phyloP scores from a whole-genome alignment of 1,284 basidiomycete genomes.

The Cutaneotrichosporon dermatis region DNA sequence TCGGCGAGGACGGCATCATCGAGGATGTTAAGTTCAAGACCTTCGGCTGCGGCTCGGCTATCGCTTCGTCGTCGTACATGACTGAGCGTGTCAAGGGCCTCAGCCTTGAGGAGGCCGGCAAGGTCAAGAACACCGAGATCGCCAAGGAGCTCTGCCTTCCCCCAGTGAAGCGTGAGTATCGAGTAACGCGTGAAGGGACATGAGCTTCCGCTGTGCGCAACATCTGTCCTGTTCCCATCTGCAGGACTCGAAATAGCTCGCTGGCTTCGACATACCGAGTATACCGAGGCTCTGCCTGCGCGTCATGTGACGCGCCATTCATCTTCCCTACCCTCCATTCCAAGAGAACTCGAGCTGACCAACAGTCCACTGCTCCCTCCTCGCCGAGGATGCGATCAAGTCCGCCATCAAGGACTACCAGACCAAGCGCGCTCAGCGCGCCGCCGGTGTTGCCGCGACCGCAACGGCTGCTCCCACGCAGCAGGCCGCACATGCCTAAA shows the following conservation, averaged over 20 bases:
- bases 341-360: slow-evolving; percentile 1
- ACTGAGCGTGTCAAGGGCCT: slow-evolving; percentile 97
- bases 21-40: slow-evolving; percentile 99
- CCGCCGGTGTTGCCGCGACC: slow-evolving; percentile 3
- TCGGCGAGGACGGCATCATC: slow-evolving; percentile 85
- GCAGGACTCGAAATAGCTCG: too few relatives aligned
- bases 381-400: slow-evolving; percentile 95
- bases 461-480: slow-evolving; percentile 7
- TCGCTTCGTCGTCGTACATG: slow-evolving; percentile 94
- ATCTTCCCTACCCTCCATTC: too few relatives aligned
- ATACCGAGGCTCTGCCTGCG: too few relatives aligned
- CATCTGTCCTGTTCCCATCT: too few relatives aligned
- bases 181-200: too few relatives aligned
- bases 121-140: slow-evolving; percentile 99
- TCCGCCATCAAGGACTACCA: slow-evolving; percentile 91
- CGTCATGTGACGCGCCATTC: too few relatives aligned
- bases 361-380: slow-evolving; percentile 62
- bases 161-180: slow-evolving; percentile 86
- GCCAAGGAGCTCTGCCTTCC: slow-evolving; percentile 93
- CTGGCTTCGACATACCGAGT: too few relatives aligned
- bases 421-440: slow-evolving; percentile 58
- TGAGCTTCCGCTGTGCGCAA: too few relatives aligned
- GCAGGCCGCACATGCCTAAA: slow-evolving; percentile 11
- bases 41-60: slow-evolving; percentile 84
- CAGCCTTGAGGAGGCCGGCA: slow-evolving; percentile 85